Evolutionary conservation across 305 asterid species (phyloP), one percentile per base, ranked within the genome.

Genomic region (Euphrasia arctica): DNA sequence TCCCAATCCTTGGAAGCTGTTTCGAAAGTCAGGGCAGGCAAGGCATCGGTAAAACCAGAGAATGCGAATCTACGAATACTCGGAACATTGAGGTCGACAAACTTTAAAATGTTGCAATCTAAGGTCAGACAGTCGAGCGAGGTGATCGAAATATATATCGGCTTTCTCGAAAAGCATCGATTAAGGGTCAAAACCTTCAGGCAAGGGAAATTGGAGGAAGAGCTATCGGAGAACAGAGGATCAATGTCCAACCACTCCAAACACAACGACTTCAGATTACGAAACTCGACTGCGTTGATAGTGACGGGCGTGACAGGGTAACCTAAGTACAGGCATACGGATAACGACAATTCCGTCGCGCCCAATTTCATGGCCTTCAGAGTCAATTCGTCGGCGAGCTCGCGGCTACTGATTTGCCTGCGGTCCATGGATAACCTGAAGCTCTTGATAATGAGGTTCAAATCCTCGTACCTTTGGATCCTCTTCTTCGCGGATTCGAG

Each of bases 151-250:
- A 73, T 62, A 8, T 50, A 2, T 12, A 63, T 14, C 3, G 0
- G 15, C 27, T 2, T 6, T 12, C 0, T 18, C 15, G 67, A 50
- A 22, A 7, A 0, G 41, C 76, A 72, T 10, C 4, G 3, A 0
- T 2, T 7, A 51, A 73, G 14, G 5, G 47, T 48, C 63, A 74
- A 58, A 10, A 61, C 55, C 54, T 64, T 54, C 47, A 74, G 1
- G 60, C 71, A 64, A 15, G 74, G 71, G 36, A 74, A 74, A 47
- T 52, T 48, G 14, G 5, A 42, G 3, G 56, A 48, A 2, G 48
- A 49, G 41, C 11, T 55, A 1, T 1, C 4, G 13, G 60, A 73
- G 11, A 67, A 50, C 25, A 3, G 11, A 0, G 25, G 54, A 1
- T 0, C 15, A 3, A 71, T 15, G 9, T 51, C 4, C 11, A 51